Conservation (phyloP, 2,329 filamentous ascomycete genomes). For the Elsinoe ampelina region DNA sequence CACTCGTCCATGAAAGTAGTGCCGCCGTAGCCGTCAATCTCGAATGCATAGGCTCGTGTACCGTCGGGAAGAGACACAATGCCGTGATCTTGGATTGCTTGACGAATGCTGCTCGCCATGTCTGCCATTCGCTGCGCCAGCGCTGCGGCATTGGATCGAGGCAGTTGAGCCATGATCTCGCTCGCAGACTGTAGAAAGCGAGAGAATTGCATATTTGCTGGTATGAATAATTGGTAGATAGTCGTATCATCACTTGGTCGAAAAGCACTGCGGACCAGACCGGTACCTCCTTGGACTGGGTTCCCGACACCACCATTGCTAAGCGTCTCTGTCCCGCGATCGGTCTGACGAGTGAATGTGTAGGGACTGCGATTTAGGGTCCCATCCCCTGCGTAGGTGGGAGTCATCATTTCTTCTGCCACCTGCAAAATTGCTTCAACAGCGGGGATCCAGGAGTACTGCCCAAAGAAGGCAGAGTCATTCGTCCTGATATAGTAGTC, state of each 20-base stretch:
- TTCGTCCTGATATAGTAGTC: constrained; percentile 42
- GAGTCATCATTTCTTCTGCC: constrained; percentile 38
- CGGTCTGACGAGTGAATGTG: constrained; percentile 36
- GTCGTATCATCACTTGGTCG: constrained; percentile 43
- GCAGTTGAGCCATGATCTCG: constrained; percentile 44
- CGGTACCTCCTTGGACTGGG: constrained; percentile 40
- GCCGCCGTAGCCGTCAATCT: constrained; percentile 39
- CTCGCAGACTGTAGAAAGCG: constrained; percentile 48
- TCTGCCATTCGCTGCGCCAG: constrained; percentile 49
- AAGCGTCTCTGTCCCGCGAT: constrained; percentile 39
- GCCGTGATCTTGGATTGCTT: constrained; percentile 37
- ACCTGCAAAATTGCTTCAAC: constrained; percentile 37
- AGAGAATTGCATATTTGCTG: constrained; percentile 62
- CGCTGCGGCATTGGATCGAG: constrained; percentile 35
- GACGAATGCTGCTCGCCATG: constrained; percentile 40
- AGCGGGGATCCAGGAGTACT: constrained; percentile 38
- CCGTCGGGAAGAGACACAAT: constrained; percentile 27
- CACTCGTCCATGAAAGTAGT: constrained; percentile 57
- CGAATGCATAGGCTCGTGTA: constrained; percentile 37
- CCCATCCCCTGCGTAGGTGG: constrained; percentile 41
- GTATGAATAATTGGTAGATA: constrained; percentile 42
- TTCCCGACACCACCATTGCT: constrained; percentile 46
- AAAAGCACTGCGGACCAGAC: constrained; percentile 42
- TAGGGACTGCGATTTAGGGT: constrained; percentile 37
- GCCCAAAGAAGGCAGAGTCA: constrained; percentile 40